Evolutionary conservation across 1,284 basidiomycete species (phyloP).

Genomic region (Rhodotorula glutinis): DNA sequence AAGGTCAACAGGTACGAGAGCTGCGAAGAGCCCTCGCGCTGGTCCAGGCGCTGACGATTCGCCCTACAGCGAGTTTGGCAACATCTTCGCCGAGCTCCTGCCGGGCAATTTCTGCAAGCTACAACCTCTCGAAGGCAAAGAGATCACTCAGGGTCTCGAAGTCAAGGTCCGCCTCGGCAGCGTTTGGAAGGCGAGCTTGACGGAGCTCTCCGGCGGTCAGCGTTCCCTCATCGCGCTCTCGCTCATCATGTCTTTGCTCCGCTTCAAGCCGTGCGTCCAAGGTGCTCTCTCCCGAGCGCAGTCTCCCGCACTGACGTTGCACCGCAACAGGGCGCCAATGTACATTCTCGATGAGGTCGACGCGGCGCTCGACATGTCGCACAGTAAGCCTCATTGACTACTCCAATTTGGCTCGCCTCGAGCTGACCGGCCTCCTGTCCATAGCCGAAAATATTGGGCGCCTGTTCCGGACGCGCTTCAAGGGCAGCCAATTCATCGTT

Average conservation of each 20-base stretch:
- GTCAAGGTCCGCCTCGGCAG: conserved; percentile 92
- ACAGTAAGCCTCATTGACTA: conserved; percentile 58
- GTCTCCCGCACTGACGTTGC: background rate
- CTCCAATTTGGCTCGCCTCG: background rate
- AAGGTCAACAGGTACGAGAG: conserved; percentile 79
- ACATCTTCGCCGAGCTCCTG: conserved; percentile 90
- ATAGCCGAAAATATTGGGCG: conserved; percentile 79
- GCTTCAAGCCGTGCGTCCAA: conserved; percentile 66
- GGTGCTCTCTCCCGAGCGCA: conserved; percentile 45
- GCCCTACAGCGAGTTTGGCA: conserved; percentile 82
- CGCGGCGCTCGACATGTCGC: conserved; percentile 89
- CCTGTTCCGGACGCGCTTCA: conserved; percentile 94
- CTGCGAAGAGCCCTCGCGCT: background rate
- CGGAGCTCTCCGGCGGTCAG: conserved; percentile 95
- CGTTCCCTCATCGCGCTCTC: conserved; percentile 96
- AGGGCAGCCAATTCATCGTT: conserved; percentile 96
- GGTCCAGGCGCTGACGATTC: conserved; percentile 7
- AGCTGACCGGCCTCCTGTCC: background rate
- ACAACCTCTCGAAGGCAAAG: conserved; percentile 87
- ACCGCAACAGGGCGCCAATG: conserved; percentile 69
- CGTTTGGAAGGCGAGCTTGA: conserved; percentile 97
- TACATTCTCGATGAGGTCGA: conserved; percentile 96
- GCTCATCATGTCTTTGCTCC: conserved; percentile 94
- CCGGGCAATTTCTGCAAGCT: conserved; percentile 97
- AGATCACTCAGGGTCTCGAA: conserved; percentile 90